These are phyloP conservation scores for Quercus aquifolioides DNA, from an alignment of 306 rosid species.

Conservation along the genomic window DNA sequence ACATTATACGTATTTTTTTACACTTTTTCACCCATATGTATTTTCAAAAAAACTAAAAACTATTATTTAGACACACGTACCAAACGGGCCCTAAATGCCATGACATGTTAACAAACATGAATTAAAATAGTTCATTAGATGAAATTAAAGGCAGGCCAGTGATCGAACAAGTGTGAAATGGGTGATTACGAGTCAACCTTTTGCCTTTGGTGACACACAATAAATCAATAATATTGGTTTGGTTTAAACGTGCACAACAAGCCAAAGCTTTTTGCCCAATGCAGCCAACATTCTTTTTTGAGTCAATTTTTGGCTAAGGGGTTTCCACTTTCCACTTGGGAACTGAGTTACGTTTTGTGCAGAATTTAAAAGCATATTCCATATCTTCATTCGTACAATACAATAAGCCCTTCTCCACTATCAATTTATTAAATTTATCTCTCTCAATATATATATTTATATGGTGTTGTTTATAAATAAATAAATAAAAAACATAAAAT, in stretches of 20 bases:
- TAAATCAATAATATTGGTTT: not conserved
- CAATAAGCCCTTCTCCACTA: not conserved
- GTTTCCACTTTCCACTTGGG: not conserved
- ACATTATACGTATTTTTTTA: no score
- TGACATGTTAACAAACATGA: no score
- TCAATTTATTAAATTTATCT: not conserved
- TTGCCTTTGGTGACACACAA: not conserved
- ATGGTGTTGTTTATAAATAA: no score
- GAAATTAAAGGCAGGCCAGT: no score
- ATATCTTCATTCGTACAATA: not conserved
- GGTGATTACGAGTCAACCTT: not conserved
- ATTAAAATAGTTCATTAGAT: no score
- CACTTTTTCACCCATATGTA: no score
- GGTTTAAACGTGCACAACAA: not conserved
- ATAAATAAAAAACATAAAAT: no score
- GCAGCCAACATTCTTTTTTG: not conserved
- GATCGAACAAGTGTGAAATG: not conserved
- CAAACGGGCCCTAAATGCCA: no score
- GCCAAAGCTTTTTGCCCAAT: no score
- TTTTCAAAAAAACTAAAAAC: no score
- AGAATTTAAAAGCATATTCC: not conserved
- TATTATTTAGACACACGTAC: no score
- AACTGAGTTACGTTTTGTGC: not conserved
- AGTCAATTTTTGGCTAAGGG: not conserved
- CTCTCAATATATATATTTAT: not conserved